Evolutionary conservation across 2,329 filamentous ascomycete genomes (phyloP), one percentile per base, ranked within the genome.

Genomic region (Beauveria brongniartii): DNA sequence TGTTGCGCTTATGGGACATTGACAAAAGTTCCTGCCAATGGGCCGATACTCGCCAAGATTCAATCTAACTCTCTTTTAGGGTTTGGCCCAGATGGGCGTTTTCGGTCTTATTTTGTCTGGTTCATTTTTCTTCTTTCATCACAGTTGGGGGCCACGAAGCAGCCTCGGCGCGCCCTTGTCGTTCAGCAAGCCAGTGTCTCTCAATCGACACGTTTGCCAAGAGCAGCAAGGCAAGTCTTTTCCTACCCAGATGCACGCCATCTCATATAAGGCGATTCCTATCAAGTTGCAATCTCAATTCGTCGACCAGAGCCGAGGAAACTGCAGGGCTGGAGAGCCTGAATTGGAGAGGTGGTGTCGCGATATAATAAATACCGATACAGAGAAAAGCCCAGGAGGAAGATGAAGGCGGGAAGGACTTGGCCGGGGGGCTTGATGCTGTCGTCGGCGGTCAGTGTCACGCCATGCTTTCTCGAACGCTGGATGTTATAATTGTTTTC

Each of bases 1-100:
- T 40, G 10, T 5, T 54, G 34, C 34, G 34, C 51, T 53, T 53
- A 53, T 28, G 22, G 50, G 34, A 41, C 51, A 41, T n/a, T 26
- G 20, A 59, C 56, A 59, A 59, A 59, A 59, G 56, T 59, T 59
- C 55, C 55, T 41, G 44, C 51, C 51, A 53, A 53, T 55, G 26
- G 24, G 4, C 53, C 18, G 53, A 34, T 18, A 46, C 22, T 24
- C 37, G 56, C 56, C 46, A 59, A 59, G 56, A 44, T 59, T 9
- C 47, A 59, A 59, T 52, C 55, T 44, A 59, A 59, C 47, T 44
- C 22, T 10, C 30, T 51, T 28, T 58, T n/a, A n/a, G 55, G 46
- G 22, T 30, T 24, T 37, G 53, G 16, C 34, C 20, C 12, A 26
- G 41, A 10, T 54, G 34, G 34, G 41, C 41, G 24, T 34, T 34